Conservation (phyloP, 768 basidiomycete genomes). For the Hericium rajendrae region DNA sequence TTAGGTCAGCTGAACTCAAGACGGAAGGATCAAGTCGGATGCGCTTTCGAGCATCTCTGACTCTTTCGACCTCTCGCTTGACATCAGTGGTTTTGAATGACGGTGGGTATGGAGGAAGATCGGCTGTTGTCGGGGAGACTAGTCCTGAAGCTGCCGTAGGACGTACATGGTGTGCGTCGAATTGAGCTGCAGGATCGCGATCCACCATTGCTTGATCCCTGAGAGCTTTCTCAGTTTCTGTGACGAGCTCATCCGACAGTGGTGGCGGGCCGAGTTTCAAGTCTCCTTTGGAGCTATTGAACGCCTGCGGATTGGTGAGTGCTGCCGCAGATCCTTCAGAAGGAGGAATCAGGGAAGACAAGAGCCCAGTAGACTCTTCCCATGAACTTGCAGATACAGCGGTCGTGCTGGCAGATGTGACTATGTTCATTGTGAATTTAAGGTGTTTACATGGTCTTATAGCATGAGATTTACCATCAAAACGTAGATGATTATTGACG, state of each 20-base stretch:
- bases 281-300: conserved; percentile 66
- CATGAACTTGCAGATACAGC: conserved; percentile 55
- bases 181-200: conserved; percentile 55
- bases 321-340: conserved; percentile 37
- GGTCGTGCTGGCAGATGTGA: conserved; percentile 61
- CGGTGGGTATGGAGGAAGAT: conserved; percentile 73
- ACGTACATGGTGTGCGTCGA: conserved; percentile 48
- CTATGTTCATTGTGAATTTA: conserved; percentile 30
- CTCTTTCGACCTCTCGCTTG: conserved; percentile 80
- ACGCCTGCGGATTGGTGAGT: conserved; percentile 55
- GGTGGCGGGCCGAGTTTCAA: conserved; percentile 83
- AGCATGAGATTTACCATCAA: conserved; percentile 57
- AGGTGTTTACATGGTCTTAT: neutral
- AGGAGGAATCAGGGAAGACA: conserved; percentile 70
- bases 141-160: conserved; percentile 45
- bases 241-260: conserved; percentile 66
- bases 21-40: conserved; percentile 80
- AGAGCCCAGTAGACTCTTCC: conserved; percentile 81
- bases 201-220: conserved; percentile 76
- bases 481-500: conserved; percentile 85
- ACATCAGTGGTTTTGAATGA: conserved; percentile 82
- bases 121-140: conserved; percentile 53
- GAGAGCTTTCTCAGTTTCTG: conserved; percentile 71
- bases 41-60: conserved; percentile 84
- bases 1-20: conserved; percentile 45